Percentiles rank a stretch among this genome's conserved stretches.
These are phyloP conservation scores for Macrophomina pseudophaseolina DNA, from an alignment of 2,329 filamentous ascomycete species.

Conservation along the genomic window DNA sequence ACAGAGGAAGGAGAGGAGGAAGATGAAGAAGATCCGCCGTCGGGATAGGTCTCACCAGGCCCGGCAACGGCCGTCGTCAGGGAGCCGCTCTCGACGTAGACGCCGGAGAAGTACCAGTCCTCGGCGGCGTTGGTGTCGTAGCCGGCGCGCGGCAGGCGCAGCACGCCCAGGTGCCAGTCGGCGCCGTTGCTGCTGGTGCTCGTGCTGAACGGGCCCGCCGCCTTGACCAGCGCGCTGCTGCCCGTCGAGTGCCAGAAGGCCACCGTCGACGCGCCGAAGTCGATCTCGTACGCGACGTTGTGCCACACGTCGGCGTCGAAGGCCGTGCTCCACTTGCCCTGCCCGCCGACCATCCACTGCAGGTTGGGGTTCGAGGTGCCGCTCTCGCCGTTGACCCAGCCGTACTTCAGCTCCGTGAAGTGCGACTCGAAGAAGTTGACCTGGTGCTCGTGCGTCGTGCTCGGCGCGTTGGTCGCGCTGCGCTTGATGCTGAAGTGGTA, in stretches of 20 bases:
- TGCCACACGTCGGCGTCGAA: conserved; percentile 72
- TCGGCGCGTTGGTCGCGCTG: conserved; percentile 64
- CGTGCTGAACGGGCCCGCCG: conserved; percentile 64
- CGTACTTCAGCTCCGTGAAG: conserved; percentile 76
- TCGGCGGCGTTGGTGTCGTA: conserved; percentile 59
- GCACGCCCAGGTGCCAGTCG: conserved; percentile 75
- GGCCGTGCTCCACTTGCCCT: conserved; percentile 66
- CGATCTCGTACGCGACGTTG: conserved; percentile 75
- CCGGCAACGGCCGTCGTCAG: conserved; percentile 35
- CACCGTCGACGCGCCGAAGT: conserved; percentile 67
- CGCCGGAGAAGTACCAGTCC: conserved; percentile 74
- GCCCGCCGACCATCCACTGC: conserved; percentile 67
- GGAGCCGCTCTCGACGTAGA: conserved; percentile 69
- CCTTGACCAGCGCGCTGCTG: conserved; percentile 60
- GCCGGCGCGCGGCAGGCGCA: conserved; percentile 66
- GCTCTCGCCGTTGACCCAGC: conserved; percentile 59
- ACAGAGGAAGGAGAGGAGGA: background rate
- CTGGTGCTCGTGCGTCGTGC: conserved; percentile 69
- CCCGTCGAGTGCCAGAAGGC: conserved; percentile 74
- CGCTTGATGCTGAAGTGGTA: conserved; percentile 75
- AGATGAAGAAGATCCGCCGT: conserved; percentile 20
- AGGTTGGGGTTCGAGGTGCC: conserved; percentile 61
- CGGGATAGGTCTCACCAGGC: conserved; percentile 27
- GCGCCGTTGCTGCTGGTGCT: conserved; percentile 69
- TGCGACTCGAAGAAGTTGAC: conserved; percentile 69